A percentile compares a stretch with the other conserved stretches of the same genome.
Conservation (phyloP, 192 early-diverging fungal species). For the Coemansia sp. region DNA sequence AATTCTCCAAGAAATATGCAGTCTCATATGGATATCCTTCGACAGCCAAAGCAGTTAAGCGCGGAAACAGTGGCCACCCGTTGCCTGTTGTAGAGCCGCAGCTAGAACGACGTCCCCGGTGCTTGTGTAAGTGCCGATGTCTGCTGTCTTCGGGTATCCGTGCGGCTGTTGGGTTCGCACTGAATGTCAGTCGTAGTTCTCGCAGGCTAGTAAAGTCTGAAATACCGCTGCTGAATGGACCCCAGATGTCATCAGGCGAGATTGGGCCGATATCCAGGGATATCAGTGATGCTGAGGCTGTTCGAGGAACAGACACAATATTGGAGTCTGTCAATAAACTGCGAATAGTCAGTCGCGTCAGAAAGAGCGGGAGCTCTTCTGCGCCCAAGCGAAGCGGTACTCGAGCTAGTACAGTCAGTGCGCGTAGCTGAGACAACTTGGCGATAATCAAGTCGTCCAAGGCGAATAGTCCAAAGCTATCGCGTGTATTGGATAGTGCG, state of each 20-base stretch:
- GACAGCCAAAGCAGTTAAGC: conserved; percentile 19
- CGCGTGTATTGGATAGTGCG: conserved; percentile 29
- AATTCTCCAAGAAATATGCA: conserved; percentile 32
- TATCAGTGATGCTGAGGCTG: conserved; percentile 5
- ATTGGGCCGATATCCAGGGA: conserved; percentile 38
- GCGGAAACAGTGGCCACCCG: conserved; percentile 23
- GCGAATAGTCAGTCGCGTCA: conserved; percentile 15
- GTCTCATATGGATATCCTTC: conserved; percentile 28
- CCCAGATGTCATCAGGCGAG: conserved; percentile 30
- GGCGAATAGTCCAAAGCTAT: conserved; percentile 44
- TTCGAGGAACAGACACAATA: not conserved
- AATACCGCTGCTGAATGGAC: conserved; percentile 3
- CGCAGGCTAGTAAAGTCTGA: conserved; percentile 19
- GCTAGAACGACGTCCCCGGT: not conserved
- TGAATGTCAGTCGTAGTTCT: conserved; percentile 23
- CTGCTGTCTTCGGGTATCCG: not conserved
- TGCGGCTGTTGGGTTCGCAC: not conserved
- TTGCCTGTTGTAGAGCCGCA: not conserved
- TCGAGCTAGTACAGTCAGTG: conserved; percentile 15
- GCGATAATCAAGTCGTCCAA: conserved; percentile 41
- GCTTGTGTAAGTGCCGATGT: not conserved
- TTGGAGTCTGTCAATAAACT: not conserved
- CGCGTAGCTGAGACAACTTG: conserved; percentile 4
- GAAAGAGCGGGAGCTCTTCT: conserved; percentile 3
- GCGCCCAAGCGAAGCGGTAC: conserved; percentile 9